Evolutionary conservation across 2,329 filamentous ascomycete genomes (phyloP), one percentile per base, ranked within the genome.

Genomic region (Mycosphaerella arachidis): DNA sequence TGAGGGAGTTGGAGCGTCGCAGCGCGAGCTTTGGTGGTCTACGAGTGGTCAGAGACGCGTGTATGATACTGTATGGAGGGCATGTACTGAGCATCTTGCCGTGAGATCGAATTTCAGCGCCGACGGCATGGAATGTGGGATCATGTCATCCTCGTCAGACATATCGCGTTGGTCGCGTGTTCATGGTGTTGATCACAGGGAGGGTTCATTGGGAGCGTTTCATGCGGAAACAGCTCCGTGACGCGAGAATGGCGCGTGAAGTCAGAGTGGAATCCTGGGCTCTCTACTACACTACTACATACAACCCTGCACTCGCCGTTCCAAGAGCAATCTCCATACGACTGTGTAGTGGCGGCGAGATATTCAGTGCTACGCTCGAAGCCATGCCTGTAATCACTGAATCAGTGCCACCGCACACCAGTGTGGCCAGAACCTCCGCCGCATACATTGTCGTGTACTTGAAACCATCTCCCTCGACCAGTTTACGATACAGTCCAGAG

Each of bases 11-110:
- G 89, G 56, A 99, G 82, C 60, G 86, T 86, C 56, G 94, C 94
- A 53, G 94, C 94, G 67, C 94, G 89, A 29, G 94, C 94, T 81
- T 93, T 91, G 10, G 93, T 97, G 53, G 92, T 95, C 93, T 97
- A 58, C 7, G 24, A 16, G 12, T 33, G 10, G n/a, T 68, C 35
- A 61, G 63, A 40, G 50, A 52, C 46, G 51, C 35, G 9, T 50
- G 2, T 18, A 45, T 30, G 40, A 51, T 48, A 8, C 12, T 12
- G 43, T 55, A 13, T 48, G 57, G 50, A 27, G n/a, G 31, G 43
- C 53, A 48, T 71, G 87, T 82, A 94, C 91, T 66, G 91, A 92
- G 77, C 91, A 95, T 74, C 84, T 86, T 53, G 88, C 88, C 60
- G 91, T 77, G 31, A 93, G 81, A 67, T 94, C 88, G 73, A 93